These are phyloP conservation scores for Phaeosphaeriaceae sp. DNA, from an alignment of 2,329 filamentous ascomycete genomes.

Conservation along the genomic window DNA sequence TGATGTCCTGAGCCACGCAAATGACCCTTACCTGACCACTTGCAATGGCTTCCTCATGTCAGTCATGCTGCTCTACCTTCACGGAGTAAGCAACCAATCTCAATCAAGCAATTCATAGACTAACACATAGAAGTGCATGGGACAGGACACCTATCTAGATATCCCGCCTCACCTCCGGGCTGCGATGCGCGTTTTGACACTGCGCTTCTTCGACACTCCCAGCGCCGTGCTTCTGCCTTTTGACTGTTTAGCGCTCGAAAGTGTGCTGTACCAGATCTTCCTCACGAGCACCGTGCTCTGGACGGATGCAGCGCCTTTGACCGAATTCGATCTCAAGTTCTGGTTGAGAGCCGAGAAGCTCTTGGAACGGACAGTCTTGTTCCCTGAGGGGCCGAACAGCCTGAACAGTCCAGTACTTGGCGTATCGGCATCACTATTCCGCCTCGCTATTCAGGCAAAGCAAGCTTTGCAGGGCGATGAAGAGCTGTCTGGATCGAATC, in stretches of 20 bases:
- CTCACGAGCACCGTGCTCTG: conserved; percentile 22
- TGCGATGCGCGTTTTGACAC: conserved; percentile 16
- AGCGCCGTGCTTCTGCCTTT: conserved; percentile 13
- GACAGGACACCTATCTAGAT: conserved; percentile 18
- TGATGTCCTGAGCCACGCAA: conserved; percentile 4
- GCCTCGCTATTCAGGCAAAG: conserved; percentile 18
- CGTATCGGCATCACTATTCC: conserved; percentile 18
- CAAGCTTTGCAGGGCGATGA: conserved; percentile 14
- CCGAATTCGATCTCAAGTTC: conserved; percentile 19
- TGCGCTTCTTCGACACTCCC: conserved; percentile 15
- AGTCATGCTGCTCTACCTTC: conserved; percentile 22
- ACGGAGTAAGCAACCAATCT: conserved; percentile 13
- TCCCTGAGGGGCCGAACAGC: conserved; percentile 14
- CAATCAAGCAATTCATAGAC: not conserved
- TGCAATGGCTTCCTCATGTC: conserved; percentile 20
- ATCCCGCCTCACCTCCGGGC: conserved; percentile 19
- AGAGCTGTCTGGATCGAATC: not conserved
- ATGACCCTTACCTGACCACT: conserved; percentile 7
- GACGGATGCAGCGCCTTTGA: conserved; percentile 15
- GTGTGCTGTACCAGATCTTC: conserved; percentile 27
- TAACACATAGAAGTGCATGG: conserved; percentile 13
- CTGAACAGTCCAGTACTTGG: conserved; percentile 27
- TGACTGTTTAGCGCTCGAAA: conserved; percentile 23
- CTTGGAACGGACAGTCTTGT: conserved; percentile 12
- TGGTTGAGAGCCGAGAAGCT: conserved; percentile 21